These are phyloP conservation scores for Aspergillus calidoustus DNA, from an alignment of 2,329 filamentous ascomycete genomes.

Conservation along the genomic window DNA sequence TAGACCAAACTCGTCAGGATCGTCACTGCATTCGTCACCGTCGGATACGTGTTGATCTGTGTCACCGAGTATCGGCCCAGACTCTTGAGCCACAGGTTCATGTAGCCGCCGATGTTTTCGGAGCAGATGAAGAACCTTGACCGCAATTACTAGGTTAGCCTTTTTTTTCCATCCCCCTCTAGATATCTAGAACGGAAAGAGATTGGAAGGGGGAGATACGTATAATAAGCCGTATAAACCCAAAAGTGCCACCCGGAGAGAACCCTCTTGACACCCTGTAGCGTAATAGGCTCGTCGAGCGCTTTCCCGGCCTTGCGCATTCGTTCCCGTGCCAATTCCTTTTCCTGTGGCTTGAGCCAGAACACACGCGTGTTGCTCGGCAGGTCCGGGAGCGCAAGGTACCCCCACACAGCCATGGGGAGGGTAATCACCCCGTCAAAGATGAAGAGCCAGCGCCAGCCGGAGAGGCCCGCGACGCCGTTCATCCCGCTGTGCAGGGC, in stretches of 20 bases:
- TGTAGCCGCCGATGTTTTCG: slow-evolving; percentile 10
- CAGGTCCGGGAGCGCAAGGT: slow-evolving; percentile 49
- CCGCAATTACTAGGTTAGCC: too few species aligned
- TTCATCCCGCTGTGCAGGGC: slow-evolving; percentile 56
- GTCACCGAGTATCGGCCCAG: not conserved
- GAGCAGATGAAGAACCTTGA: slow-evolving; percentile 5
- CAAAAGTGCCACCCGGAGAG: slow-evolving; percentile 6
- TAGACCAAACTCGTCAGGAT: slow-evolving; percentile 1
- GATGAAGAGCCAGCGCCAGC: slow-evolving; percentile 61
- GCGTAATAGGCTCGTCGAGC: not conserved
- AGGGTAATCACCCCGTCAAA: slow-evolving; percentile 58
- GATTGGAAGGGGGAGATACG: not conserved
- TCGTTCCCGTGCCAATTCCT: not conserved
- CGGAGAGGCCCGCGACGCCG: slow-evolving; percentile 50
- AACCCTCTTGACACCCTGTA: not conserved
- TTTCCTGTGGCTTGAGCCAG: slow-evolving; percentile 27
- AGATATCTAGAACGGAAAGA: not conserved
- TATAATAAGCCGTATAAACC: slow-evolving; percentile 6
- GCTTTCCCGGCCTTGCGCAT: slow-evolving; percentile 1
- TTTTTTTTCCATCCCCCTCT: too few species aligned
- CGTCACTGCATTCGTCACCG: slow-evolving; percentile 1
- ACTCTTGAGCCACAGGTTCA: slow-evolving; percentile 7
- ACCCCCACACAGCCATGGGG: slow-evolving; percentile 44
- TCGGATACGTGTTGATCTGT: slow-evolving; percentile 6
- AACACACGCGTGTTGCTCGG: slow-evolving; percentile 50